Percentiles rank a stretch among this genome's conserved stretches.
Conservation (phyloP, 2,329 filamentous ascomycete species). For the Knufia petricola region DNA sequence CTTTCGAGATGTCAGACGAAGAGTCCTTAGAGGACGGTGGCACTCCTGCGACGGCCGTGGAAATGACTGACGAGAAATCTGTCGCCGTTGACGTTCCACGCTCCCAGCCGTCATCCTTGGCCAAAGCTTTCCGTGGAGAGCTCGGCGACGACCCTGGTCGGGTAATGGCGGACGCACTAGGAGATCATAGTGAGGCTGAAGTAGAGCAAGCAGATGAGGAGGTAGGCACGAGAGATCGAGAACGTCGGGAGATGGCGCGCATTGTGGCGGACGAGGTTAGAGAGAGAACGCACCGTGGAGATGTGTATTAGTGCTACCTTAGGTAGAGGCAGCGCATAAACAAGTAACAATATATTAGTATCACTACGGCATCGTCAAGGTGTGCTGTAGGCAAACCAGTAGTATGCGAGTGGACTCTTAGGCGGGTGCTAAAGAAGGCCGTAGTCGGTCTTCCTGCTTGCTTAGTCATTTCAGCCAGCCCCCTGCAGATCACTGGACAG, state of each 20-base stretch:
- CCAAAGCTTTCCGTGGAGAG: conserved; percentile 18
- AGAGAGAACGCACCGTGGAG: conserved; percentile 14
- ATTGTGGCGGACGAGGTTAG: conserved; percentile 22
- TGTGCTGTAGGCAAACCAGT: too few species aligned
- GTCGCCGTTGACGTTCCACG: background rate
- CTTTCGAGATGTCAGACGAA: conserved; percentile 25
- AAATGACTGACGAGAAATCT: background rate
- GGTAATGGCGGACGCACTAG: conserved; percentile 22
- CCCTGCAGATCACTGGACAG: background rate
- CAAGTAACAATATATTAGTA: too few species aligned
- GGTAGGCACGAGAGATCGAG: conserved; percentile 17
- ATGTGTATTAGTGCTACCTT: background rate
- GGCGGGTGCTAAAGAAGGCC: background rate
- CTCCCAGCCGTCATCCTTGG: conserved; percentile 14
- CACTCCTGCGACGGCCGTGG: background rate
- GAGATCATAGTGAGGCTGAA: conserved; percentile 23
- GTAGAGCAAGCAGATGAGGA: conserved; percentile 22
- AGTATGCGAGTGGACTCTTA: background rate
- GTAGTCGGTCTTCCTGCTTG: background rate
- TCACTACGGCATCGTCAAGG: too few species aligned
- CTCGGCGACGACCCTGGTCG: conserved; percentile 16
- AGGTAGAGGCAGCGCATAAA: too few species aligned
- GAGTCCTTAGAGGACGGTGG: conserved; percentile 20
- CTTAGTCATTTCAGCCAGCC: background rate
- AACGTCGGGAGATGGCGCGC: conserved; percentile 19